phyloP scores from a whole-genome alignment of 768 basidiomycete genomes.

The Pleurotus platypus region DNA sequence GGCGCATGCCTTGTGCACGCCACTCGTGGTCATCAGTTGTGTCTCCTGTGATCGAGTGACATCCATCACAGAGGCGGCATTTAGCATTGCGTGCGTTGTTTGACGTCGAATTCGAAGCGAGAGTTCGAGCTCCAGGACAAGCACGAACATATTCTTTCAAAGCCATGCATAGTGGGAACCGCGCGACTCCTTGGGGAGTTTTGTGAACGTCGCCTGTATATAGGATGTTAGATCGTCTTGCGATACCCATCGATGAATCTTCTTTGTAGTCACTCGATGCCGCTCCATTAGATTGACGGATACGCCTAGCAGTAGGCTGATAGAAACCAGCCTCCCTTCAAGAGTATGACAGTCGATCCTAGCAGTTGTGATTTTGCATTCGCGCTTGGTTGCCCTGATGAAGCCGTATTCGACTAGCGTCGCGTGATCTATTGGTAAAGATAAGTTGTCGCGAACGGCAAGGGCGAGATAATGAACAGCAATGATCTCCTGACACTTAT shows the following conservation, averaged over 20 bases:
- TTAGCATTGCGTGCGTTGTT: neutral
- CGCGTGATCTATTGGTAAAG: conserved; percentile 25
- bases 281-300: neutral
- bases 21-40: neutral
- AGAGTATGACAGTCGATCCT: too few species aligned
- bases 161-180: neutral
- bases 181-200: neutral
- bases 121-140: neutral
- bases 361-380: neutral
- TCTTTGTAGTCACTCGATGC: neutral
- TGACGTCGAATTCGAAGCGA: neutral
- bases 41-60: neutral
- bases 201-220: neutral
- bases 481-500: conserved; percentile 17
- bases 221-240: neutral
- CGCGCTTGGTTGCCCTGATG: neutral
- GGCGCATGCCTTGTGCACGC: neutral
- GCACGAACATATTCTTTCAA: neutral
- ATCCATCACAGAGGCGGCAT: neutral
- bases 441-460: conserved; percentile 17
- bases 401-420: conserved; percentile 27
- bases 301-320: neutral
- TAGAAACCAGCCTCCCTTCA: too few species aligned
- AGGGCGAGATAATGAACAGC: conserved; percentile 28
- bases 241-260: neutral